These are phyloP conservation scores for Davidsoniella eucalypti DNA, from an alignment of 2,329 filamentous ascomycete genomes.

Conservation along the genomic window DNA sequence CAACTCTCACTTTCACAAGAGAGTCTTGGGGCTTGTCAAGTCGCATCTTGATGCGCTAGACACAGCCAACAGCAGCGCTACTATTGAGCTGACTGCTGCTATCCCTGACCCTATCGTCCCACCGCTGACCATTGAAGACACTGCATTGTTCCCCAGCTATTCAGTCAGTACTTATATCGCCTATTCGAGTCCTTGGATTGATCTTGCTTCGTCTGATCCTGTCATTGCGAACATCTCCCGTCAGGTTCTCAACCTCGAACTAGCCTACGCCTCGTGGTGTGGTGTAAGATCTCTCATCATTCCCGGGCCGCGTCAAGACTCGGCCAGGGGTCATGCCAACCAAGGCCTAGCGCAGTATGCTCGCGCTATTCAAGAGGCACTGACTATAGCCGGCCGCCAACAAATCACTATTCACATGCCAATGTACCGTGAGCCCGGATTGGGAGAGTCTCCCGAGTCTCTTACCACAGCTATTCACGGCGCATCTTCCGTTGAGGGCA, in stretches of 20 bases:
- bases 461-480: constrained; percentile 26
- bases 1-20: constrained; percentile 52
- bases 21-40: constrained; percentile 46
- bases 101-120: constrained; percentile 41
- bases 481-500: constrained; percentile 18
- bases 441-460: constrained; percentile 34
- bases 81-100: constrained; percentile 27
- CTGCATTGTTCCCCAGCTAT: constrained; percentile 50
- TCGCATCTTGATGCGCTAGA: constrained; percentile 34
- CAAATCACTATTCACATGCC: constrained; percentile 68
- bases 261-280: constrained; percentile 91
- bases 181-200: constrained; percentile 81
- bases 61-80: constrained; percentile 22
- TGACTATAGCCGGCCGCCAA: constrained; percentile 58
- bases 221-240: constrained; percentile 72
- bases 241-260: constrained; percentile 77
- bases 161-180: constrained; percentile 59
- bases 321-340: constrained; percentile 32
- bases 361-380: constrained; percentile 64
- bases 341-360: constrained; percentile 58
- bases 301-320: constrained; percentile 54
- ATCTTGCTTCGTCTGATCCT: constrained; percentile 68
- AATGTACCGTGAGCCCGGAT: constrained; percentile 59
- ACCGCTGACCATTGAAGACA: constrained; percentile 66
- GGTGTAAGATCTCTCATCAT: constrained; percentile 73